Conservation (phyloP, 768 basidiomycete genomes). For the Goffeauzyma gilvescens region DNA sequence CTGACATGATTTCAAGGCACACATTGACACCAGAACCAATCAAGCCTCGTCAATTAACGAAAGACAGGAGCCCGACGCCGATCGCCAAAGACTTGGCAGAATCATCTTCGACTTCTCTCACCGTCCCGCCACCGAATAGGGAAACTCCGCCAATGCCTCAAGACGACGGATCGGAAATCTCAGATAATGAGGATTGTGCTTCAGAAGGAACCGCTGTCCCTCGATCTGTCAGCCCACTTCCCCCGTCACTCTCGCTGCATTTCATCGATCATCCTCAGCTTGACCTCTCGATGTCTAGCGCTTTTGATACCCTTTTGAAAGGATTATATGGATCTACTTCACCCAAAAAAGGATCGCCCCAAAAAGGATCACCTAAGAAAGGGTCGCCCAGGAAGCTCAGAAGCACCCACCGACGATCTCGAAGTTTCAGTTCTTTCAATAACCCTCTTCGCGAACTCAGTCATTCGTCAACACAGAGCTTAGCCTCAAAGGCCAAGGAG, state of each 20-base stretch:
- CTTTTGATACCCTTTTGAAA: slow-evolving; percentile 19
- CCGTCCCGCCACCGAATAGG: too few relatives aligned
- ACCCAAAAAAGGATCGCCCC: slow-evolving; percentile 14
- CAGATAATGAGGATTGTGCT: too few relatives aligned
- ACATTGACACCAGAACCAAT: background rate
- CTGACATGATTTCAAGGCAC: background rate
- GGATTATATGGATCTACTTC: slow-evolving; percentile 19
- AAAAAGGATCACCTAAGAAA: slow-evolving; percentile 4
- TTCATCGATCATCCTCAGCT: slow-evolving; percentile 27
- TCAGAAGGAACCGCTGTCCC: too few relatives aligned
- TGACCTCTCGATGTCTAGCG: slow-evolving; percentile 23
- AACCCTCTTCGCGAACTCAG: background rate
- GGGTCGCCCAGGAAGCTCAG: background rate
- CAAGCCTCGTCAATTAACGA: background rate
- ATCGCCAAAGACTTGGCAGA: too few relatives aligned
- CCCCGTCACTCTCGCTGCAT: slow-evolving; percentile 22
- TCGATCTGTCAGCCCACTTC: slow-evolving; percentile 9
- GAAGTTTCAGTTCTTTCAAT: slow-evolving; percentile 8
- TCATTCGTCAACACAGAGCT: background rate
- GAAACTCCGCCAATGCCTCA: too few relatives aligned
- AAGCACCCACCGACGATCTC: slow-evolving; percentile 5
- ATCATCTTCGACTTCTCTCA: too few relatives aligned
- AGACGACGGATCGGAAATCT: too few relatives aligned
- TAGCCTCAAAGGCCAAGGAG: too few relatives aligned
- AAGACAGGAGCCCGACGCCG: background rate